Evolutionary conservation across 257 asterid genomes (phyloP), one percentile per base, ranked within the genome.

Genomic region (Echites panduratus): DNA sequence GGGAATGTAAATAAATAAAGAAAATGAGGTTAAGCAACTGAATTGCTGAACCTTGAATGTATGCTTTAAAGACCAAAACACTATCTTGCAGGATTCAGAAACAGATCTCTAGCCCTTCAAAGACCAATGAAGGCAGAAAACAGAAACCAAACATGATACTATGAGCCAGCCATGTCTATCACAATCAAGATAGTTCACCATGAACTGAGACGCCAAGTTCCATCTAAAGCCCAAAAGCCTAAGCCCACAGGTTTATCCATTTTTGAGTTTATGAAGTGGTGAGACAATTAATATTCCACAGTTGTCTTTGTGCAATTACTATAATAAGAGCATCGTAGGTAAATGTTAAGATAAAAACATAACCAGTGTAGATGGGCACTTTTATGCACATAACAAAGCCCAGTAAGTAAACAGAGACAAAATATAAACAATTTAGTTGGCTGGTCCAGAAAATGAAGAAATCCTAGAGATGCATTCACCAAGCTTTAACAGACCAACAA

Each of bases 211-310:
- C 7, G 26, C 48, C 45, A 35, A 32, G 35, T 63, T 35, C 24
- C 68, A 61, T 17, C 22, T 27, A 61, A 61, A 14, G 27, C 43
- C n/a, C 17, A 4, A 61, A 61, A 32, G 8, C 47, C 68, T 35
- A 63, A 27, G 47, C 66, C 47, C 68, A 66, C 24, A 52, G 35
- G 66, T 49, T 12, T 38, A 50, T 41, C 71, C 71, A 20, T n/a
- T 27, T 38, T 68, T 4, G 54, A 24, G 57, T 63, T 7, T 38
- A 54, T 38, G 14, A 40, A n/a, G 66, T 32, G 45, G 43, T 26
- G 11, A 24, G 35, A 40, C 13, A 16, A 11, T 71, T 7, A 41
- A 11, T 22, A 32, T 4, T 5, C 3, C 49, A 45, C 14, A 7
- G 49, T 10, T 14, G 11, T 47, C 12, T 53, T 14, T 59, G 17